Evolutionary conservation across 495 filamentous ascomycete genomes (phyloP), one percentile per base, ranked within the genome.

Genomic region (Amorphotheca resinae): DNA sequence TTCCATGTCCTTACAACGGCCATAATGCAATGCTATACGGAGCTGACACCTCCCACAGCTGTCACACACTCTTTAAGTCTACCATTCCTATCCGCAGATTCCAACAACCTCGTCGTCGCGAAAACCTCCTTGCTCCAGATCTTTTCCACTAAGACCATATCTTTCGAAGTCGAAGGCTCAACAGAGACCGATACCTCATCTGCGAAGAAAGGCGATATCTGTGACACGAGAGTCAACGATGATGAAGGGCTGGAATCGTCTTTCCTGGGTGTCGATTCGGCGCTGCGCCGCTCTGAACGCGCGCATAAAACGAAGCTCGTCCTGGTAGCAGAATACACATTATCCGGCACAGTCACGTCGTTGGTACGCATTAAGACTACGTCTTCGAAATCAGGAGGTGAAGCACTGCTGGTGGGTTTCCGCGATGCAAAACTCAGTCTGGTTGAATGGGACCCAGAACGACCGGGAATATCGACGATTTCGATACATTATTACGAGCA

Each of bases 401-500:
- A 94, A 34, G 79, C 79, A n/a, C 72, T 99, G 21, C 64, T 99
- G 25, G 48, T 95, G 18, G 78, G 87, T 2, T 77, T 88, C 53
- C 78, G 79, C 49, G 87, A 96, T 67, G 93, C 91, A 20, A 94
- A 91, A 61, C 68, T 95, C 45, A 87, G 82, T 59, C 65, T 96
- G 65, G 75, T 95, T 40, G 86, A 94, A 66, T 99, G 91, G 91
- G 84, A 99, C 59, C 77, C 84, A 15, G 79, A 82, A 52, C 73
- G 73, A 30, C 67, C 84, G 56, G 70, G 72, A 18, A 74, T 96
- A 40, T 75, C 75, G 21, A 99, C 91, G 11, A 76, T 88, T 44
- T 95, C 87, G 21, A 87, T 99, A 51, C 91, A 99, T 65, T 95
- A 88, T 65, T 99, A 96, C 58, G 91, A 99, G 59, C 76, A 87